Base-by-base conservation (phyloP, 2,329 filamentous ascomycete genomes). In the Coniochaeta sp. region DNA sequence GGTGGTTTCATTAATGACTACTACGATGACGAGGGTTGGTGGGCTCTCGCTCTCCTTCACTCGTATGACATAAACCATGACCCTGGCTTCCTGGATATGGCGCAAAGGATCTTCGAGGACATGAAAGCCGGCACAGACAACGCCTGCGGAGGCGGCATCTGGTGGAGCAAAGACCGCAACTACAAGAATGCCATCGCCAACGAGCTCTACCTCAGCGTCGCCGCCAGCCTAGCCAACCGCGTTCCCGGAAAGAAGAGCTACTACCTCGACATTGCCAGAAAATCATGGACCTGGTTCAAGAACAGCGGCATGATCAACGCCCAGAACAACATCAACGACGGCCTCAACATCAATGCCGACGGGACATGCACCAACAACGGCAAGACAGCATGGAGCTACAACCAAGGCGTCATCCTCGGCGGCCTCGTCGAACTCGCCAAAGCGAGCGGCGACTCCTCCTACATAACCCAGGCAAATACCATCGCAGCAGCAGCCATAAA, bases 21-120 rank as follows among this genome's bases (percentile, higher is more conserved):
- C 57, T 83, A 82, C 58, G 81, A 84, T 58, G 81, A 84, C 60
- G 77, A 81, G 63, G 74, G 80, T 30, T 84, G 81, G 81, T 85
- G 81, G 81, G 80, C 75, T 3, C 68, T 83, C 49, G 81, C 73
- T 13, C 75, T 77, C 71, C 76, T 83, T 53, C 71, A 75, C 35
- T 69, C 74, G 6, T 79, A 73, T 60, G 80, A 83, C 61, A 63
- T 77, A 10, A 78, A 71, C 3, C 65, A 67, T 9, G 64, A 77
- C 16, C 48, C 60, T 6, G 65, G 65, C 32, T 83, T 80, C 58
- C 72, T 83, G 12, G 58, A 74, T 50, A 71, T 71, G 35, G 79
- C 80, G 1, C 71, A 74, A 53, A 57, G 65, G 14, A 75, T 83
- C 45, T 83, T 80, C 51, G 70, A 75, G 30, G 77, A 83, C 60